Percentiles rank a stretch among this genome's conserved stretches.
Evolutionary conservation across 2,329 filamentous ascomycete species (phyloP).

Genomic region (Phialemoniopsis sp.): DNA sequence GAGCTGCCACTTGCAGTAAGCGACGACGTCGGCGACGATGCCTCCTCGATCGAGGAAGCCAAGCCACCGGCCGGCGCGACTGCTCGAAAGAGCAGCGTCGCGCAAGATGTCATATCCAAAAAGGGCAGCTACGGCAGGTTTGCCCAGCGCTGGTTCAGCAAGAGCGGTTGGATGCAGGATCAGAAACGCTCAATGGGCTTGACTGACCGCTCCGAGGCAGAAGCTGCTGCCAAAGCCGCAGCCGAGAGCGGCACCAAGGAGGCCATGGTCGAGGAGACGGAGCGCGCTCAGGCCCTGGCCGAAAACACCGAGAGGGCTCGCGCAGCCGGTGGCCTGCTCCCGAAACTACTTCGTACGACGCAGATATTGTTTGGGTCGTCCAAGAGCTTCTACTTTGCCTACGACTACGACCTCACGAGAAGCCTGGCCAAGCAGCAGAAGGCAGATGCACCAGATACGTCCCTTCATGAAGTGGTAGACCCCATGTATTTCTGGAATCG

Average conservation of each 20-base stretch:
- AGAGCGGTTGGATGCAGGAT: constrained; percentile 73
- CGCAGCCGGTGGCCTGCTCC: constrained; percentile 58
- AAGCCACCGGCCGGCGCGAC: constrained; percentile 17
- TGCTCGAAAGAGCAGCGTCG: constrained; percentile 58
- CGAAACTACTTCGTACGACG: constrained; percentile 79
- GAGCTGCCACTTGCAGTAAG: constrained; percentile 8
- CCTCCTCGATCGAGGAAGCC: constrained; percentile 24
- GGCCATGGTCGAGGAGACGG: constrained; percentile 6
- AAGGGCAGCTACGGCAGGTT: constrained; percentile 86
- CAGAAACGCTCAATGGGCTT: constrained; percentile 67
- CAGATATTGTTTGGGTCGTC: constrained; percentile 80
- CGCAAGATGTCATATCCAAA: constrained; percentile 81
- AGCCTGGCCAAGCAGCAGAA: constrained; percentile 38
- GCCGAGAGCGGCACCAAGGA: background rate
- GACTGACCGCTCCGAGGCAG: constrained; percentile 44
- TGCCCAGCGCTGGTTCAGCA: constrained; percentile 87
- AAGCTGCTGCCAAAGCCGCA: constrained; percentile 22
- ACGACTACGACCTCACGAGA: constrained; percentile 87
- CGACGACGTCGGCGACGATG: constrained; percentile 37
- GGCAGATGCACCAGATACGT: constrained; percentile 36
- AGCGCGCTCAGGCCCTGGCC: constrained; percentile 4
- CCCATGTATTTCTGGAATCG: constrained; percentile 88
- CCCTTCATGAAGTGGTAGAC: constrained; percentile 71
- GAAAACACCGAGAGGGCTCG: constrained; percentile 14
- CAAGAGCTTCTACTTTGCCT: constrained; percentile 89